These are phyloP conservation scores for Aschersonia sp. DNA, from an alignment of 2,329 filamentous ascomycete species.

Conservation along the genomic window DNA sequence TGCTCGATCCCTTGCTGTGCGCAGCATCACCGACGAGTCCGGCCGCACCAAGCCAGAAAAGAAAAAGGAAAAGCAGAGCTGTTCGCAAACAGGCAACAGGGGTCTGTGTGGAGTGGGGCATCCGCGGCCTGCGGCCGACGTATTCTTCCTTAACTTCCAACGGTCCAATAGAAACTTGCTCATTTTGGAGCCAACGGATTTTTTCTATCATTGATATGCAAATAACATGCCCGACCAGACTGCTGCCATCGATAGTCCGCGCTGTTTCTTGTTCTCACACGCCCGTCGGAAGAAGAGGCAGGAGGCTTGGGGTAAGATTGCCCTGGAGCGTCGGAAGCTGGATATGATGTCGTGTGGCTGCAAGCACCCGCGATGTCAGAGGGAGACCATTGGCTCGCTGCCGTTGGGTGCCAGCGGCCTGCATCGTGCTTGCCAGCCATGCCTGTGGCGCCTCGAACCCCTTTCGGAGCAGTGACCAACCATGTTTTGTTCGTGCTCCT, in stretches of 20 bases:
- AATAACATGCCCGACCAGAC: not conserved
- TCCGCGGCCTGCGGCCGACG: not conserved
- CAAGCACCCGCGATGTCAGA: no score
- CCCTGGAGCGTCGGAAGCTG: no score
- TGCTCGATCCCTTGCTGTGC: no score
- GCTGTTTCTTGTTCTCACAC: not conserved
- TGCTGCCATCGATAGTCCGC: not conserved
- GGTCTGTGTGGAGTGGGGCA: not conserved
- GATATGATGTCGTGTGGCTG: no score
- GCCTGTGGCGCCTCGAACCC: no score
- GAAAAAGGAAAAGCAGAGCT: not conserved
- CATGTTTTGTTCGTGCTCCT: no score
- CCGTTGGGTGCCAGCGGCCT: no score
- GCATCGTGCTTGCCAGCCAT: no score
- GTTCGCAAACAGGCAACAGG: not conserved
- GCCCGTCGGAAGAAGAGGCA: not conserved
- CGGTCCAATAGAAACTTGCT: slow-evolving; percentile 27
- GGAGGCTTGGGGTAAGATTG: no score
- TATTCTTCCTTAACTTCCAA: not conserved
- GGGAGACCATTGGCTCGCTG: no score
- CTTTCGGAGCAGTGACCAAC: no score
- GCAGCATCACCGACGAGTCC: not conserved
- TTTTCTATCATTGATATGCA: not conserved
- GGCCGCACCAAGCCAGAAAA: not conserved
- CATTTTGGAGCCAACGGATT: slow-evolving; percentile 5